A percentile compares a stretch with the other conserved stretches of the same genome.
Evolutionary conservation across 345 rosid species (phyloP).

Genomic region (Sapria himalayana): DNA sequence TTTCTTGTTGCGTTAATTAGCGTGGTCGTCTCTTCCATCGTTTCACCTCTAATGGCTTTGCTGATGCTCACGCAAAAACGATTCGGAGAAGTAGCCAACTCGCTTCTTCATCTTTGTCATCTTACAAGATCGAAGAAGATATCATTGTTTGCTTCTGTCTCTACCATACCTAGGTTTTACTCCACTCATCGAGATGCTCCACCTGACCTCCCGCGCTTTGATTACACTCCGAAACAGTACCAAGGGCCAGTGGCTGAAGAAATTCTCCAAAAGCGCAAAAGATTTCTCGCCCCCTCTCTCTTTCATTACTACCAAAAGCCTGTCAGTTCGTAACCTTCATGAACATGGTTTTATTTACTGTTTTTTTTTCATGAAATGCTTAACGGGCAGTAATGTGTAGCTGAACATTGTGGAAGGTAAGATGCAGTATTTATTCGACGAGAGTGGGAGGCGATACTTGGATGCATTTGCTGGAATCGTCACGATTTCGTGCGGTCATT

Average conservation of each 20-base stretch:
- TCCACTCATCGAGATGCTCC: conserved; percentile 14
- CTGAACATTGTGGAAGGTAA: conserved; percentile 89
- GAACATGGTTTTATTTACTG: background rate
- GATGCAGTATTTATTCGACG: conserved; percentile 92
- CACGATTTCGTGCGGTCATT: conserved; percentile 83
- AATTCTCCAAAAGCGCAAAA: conserved; percentile 53
- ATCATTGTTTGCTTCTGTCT: no score
- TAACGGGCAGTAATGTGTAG: no score
- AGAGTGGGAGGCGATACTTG: conserved; percentile 49
- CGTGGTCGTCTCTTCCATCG: no score
- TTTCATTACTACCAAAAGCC: conserved; percentile 78
- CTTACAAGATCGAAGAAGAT: no score
- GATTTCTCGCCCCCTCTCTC: conserved; percentile 71
- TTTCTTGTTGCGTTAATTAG: no score
- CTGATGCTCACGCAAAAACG: no score
- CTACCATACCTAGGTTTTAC: conserved; percentile 10
- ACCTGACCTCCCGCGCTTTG: conserved; percentile 56
- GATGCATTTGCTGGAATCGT: conserved; percentile 91
- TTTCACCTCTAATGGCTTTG: no score
- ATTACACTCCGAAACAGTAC: conserved; percentile 49
- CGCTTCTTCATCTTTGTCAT: no score
- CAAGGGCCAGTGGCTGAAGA: conserved; percentile 52
- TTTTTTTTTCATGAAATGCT: background rate
- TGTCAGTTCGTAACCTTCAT: conserved; percentile 16
- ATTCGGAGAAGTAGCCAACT: no score